Conservation (phyloP, 805 yeast species). For the Grigorovia transvaalensis region DNA sequence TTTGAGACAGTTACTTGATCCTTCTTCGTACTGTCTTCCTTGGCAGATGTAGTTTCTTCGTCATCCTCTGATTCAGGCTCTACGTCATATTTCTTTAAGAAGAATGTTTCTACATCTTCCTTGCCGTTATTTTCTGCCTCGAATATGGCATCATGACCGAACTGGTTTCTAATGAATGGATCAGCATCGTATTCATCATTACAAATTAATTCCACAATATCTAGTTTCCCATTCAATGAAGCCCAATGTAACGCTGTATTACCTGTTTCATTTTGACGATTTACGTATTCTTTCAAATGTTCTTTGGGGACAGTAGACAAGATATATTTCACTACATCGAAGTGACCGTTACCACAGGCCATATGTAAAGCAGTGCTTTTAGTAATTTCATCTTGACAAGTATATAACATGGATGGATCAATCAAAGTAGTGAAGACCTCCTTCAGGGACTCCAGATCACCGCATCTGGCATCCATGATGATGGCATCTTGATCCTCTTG, state of each 20-base stretch:
- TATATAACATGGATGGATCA: slow-evolving; percentile 33
- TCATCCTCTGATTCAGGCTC: slow-evolving; percentile 49
- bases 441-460: slow-evolving; percentile 68
- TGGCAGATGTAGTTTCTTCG: slow-evolving; percentile 13
- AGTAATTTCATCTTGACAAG: slow-evolving; percentile 53
- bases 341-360: slow-evolving; percentile 94
- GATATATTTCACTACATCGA: slow-evolving; percentile 52
- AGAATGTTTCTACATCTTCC: slow-evolving; percentile 67
- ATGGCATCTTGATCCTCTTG: slow-evolving; percentile 80
- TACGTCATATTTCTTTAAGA: slow-evolving; percentile 61
- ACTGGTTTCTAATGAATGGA: slow-evolving; percentile 63
- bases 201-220: slow-evolving; percentile 56
- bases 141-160: slow-evolving; percentile 73
- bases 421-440: slow-evolving; percentile 53
- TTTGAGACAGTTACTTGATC: slow-evolving; percentile 35
- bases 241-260: slow-evolving; percentile 98
- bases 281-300: slow-evolving; percentile 39
- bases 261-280: slow-evolving; percentile 62
- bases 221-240: slow-evolving; percentile 73
- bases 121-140: slow-evolving; percentile 80
- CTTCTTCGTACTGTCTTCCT: slow-evolving; percentile 29
- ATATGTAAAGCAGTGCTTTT: slow-evolving; percentile 76
- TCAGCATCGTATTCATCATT: slow-evolving; percentile 63
- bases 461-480: slow-evolving; percentile 75
- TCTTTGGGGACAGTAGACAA: slow-evolving; percentile 35